Percentiles rank a stretch among this genome's conserved stretches.
Conservation (phyloP, 352 stramenopile species). For the Globisporangium megalacanthum region DNA sequence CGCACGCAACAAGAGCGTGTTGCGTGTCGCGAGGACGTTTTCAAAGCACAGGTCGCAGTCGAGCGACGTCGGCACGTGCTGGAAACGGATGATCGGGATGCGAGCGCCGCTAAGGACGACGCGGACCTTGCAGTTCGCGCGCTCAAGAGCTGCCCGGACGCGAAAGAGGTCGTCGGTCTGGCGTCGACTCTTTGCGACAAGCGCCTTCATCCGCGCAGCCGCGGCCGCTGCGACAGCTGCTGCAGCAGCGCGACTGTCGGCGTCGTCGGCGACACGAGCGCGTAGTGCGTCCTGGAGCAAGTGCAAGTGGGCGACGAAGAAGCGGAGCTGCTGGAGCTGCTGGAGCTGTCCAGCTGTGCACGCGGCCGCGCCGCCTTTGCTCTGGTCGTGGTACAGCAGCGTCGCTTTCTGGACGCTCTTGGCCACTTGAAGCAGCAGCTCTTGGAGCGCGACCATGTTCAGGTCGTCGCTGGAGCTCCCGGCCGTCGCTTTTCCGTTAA, state of each 20-base stretch:
- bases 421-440: slow-evolving; percentile 33
- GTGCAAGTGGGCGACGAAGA: slow-evolving; percentile 35
- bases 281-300: slow-evolving; percentile 28
- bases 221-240: slow-evolving; percentile 4
- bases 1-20: slow-evolving; percentile 72
- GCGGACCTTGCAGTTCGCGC: slow-evolving; percentile 48
- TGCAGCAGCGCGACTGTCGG: slow-evolving; percentile 2
- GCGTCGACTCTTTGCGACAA: slow-evolving; percentile 29
- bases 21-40: slow-evolving; percentile 74
- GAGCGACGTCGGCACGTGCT: slow-evolving; percentile 39
- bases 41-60: slow-evolving; percentile 85
- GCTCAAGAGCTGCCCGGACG: slow-evolving; percentile 36
- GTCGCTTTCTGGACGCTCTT: slow-evolving; percentile 52
- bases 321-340: slow-evolving; percentile 35
- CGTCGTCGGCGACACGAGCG: slow-evolving; percentile 18
- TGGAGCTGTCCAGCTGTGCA: slow-evolving; percentile 12
- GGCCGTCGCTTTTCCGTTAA: slow-evolving; percentile 20
- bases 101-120: slow-evolving; percentile 67
- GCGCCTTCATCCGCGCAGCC: slow-evolving; percentile 24
- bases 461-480: slow-evolving; percentile 8
- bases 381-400: slow-evolving; percentile 25
- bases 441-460: slow-evolving; percentile 26
- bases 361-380: slow-evolving; percentile 9
- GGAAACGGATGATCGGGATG: slow-evolving; percentile 80
- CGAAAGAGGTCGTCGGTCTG: slow-evolving; percentile 47